Evolutionary conservation across 225 moss, liverwort and hornwort species (phyloP).

Genomic region (Takakia lepidozioides): DNA sequence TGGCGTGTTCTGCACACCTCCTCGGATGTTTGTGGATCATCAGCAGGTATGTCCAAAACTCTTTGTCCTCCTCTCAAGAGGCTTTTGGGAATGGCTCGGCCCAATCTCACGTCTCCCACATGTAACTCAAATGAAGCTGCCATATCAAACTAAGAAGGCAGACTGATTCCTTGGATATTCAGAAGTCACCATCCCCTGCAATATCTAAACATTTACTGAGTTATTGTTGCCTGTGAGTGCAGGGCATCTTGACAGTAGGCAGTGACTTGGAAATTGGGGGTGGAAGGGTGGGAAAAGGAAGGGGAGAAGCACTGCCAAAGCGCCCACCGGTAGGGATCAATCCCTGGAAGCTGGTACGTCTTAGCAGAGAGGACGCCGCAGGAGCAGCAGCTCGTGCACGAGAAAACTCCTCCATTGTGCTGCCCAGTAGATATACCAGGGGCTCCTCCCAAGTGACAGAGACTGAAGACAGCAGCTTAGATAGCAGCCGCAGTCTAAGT

Average conservation of each 20-base stretch:
- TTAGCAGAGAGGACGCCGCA: constrained; percentile 57
- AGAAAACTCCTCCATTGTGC: constrained; percentile 47
- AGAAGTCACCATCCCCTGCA: no score
- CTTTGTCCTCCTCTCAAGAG: no score
- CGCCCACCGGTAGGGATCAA: constrained; percentile 58
- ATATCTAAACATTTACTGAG: no score
- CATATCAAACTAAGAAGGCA: no score
- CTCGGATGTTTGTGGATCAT: constrained; percentile 86
- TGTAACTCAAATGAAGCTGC: no score
- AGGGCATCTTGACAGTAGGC: constrained; percentile 32
- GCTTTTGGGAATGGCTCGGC: no score
- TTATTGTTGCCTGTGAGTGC: constrained; percentile 6
- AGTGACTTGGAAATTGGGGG: constrained; percentile 39
- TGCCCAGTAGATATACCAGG: constrained; percentile 32
- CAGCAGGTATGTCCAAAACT: constrained; percentile 33
- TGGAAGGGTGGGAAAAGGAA: constrained; percentile 19
- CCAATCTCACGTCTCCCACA: no score
- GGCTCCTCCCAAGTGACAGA: constrained; percentile 43
- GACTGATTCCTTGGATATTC: no score
- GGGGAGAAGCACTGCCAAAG: constrained; percentile 17
- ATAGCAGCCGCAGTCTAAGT: constrained; percentile 42
- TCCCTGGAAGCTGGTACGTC: constrained; percentile 80
- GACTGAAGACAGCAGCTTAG: constrained; percentile 83
- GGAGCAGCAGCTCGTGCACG: constrained; percentile 56
- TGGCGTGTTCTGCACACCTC: constrained; percentile 87